A percentile compares a stretch with the other conserved stretches of the same genome.
Conservation (phyloP, 495 filamentous ascomycete species). For the Niebla homalea region DNA sequence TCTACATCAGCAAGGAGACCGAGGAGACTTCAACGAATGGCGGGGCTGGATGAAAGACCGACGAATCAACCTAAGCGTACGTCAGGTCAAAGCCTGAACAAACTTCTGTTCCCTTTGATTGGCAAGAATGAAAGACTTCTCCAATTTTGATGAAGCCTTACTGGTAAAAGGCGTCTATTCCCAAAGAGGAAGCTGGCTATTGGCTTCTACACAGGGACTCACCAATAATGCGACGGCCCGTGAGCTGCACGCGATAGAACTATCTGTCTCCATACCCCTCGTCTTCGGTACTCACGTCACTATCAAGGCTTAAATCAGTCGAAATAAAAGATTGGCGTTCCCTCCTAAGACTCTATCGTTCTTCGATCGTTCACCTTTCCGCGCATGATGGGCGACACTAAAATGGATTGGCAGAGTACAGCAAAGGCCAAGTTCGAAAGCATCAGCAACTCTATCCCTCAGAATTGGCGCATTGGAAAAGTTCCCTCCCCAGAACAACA, state of each 20-base stretch:
- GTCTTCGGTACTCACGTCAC: no score
- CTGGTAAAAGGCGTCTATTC: neutral
- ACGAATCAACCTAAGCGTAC: conserved; percentile 79
- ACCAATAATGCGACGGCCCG: no score
- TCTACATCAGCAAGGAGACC: conserved; percentile 9
- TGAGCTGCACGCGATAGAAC: no score
- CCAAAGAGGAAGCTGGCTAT: neutral
- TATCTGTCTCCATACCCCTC: no score
- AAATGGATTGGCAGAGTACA: conserved; percentile 27
- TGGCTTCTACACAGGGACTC: no score
- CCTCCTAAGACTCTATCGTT: no score
- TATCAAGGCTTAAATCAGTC: no score
- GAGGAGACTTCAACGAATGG: conserved; percentile 44
- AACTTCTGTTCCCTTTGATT: neutral
- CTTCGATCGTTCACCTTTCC: neutral
- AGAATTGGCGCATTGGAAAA: conserved; percentile 37
- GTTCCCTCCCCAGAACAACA: conserved; percentile 38
- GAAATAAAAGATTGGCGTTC: no score
- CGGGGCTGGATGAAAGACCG: conserved; percentile 76
- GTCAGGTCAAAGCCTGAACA: conserved; percentile 63
- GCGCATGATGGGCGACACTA: neutral
- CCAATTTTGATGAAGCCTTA: neutral
- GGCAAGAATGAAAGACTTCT: conserved; percentile 3
- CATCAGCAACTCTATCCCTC: conserved; percentile 40
- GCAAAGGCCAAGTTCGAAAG: conserved; percentile 40